Percentiles rank a stretch among this genome's conserved stretches.
These are phyloP conservation scores for Inga leiocalycina DNA, from an alignment of 306 rosid species.

Conservation along the genomic window DNA sequence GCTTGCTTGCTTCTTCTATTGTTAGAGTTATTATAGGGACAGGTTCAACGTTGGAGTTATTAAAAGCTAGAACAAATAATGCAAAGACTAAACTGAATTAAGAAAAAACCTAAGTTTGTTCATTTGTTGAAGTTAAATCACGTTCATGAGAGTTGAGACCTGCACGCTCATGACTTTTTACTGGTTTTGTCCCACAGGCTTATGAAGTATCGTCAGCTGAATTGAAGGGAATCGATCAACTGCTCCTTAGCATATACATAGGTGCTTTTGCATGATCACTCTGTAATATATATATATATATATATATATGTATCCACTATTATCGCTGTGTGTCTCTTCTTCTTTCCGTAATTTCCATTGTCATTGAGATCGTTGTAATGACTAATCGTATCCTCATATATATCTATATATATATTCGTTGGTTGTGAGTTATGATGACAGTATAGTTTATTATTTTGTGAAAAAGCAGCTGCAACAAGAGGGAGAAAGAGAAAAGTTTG, in stretches of 20 bases:
- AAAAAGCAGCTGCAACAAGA: not conserved
- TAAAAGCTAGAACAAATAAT: not conserved
- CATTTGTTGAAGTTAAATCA: not conserved
- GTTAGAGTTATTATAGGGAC: not conserved
- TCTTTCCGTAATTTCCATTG: not conserved
- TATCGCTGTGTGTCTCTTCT: not conserved
- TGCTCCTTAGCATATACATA: not conserved
- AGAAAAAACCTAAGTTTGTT: not conserved
- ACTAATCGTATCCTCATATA: constrained; percentile 11
- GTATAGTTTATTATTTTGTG: not conserved
- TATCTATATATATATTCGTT: not conserved
- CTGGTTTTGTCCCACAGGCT: constrained; percentile 45
- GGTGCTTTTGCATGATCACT: constrained; percentile 23
- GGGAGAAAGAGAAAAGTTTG: not conserved
- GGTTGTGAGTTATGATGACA: not conserved
- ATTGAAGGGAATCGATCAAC: constrained; percentile 28
- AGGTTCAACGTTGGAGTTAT: not conserved
- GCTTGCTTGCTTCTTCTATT: not conserved
- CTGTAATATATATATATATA: not conserved
- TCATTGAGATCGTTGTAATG: constrained; percentile 31
- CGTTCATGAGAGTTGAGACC: not conserved
- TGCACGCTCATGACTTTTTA: not conserved
- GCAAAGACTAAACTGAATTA: not conserved
- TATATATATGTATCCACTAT: not conserved
- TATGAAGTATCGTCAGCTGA: constrained; percentile 49